These are phyloP conservation scores for Erysimum cheiri DNA, from an alignment of 441 rosid genomes.

Conservation along the genomic window DNA sequence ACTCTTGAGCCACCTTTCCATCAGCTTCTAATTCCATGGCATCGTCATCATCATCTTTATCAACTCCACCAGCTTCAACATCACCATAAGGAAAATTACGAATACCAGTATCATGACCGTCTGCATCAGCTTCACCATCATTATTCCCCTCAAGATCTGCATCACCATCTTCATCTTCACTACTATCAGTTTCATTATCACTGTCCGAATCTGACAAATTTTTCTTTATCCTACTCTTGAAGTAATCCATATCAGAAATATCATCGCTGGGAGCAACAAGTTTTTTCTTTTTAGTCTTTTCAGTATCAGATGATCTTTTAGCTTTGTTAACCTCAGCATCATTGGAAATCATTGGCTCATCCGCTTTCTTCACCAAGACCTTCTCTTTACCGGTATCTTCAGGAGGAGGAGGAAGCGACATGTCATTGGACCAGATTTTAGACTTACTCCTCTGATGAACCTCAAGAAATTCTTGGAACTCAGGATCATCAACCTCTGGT, in stretches of 20 bases:
- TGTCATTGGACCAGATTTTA: conserved; percentile 85
- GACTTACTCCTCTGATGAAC: conserved; percentile 74
- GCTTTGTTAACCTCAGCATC: conserved; percentile 37
- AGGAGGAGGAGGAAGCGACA: conserved; percentile 47
- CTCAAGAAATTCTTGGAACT: conserved; percentile 77
- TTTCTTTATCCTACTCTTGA: conserved; percentile 86
- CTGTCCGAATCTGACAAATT: conserved; percentile 81
- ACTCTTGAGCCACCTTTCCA: conserved; percentile 46
- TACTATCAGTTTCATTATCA: conserved; percentile 47
- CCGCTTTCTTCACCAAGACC: conserved; percentile 40
- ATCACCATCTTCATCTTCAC: conserved; percentile 26
- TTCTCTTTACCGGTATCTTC: conserved; percentile 39
- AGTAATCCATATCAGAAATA: conserved; percentile 86
- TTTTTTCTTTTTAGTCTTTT: conserved; percentile 42
- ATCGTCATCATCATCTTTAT: conserved; percentile 33
- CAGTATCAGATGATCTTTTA: conserved; percentile 37
- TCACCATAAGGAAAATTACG: conserved; percentile 36
- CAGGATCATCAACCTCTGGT: conserved; percentile 51
- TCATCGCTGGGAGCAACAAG: conserved; percentile 55
- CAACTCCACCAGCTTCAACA: conserved; percentile 40
- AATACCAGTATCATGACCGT: conserved; percentile 24
- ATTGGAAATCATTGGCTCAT: conserved; percentile 41
- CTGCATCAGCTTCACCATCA: conserved; percentile 38
- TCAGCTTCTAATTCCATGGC: conserved; percentile 43
- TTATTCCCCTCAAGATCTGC: conserved; percentile 29